Evolutionary conservation across 176 grass and related monocot genomes (phyloP), one percentile per base, ranked within the genome.

Genomic region (Aegilops bicornis): DNA sequence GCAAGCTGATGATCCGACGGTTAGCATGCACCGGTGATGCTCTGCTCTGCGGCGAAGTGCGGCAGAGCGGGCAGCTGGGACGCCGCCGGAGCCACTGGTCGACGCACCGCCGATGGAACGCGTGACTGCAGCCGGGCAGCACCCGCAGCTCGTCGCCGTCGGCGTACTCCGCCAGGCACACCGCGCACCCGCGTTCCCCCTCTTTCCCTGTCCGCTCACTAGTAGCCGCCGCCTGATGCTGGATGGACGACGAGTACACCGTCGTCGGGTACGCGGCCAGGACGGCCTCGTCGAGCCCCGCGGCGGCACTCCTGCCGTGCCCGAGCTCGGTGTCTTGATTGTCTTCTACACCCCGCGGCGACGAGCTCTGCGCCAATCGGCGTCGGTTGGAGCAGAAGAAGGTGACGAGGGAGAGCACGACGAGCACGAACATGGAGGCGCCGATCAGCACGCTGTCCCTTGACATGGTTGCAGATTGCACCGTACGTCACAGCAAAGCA

Each of bases 221-320:
- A 14, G 73, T 7, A 15, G 73, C 68, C 9, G 19, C 19, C 33
- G 15, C 14, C 6, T 65, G 63, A 64, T 7, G 14, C 33, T 9
- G 17, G 33, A 4, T 76, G 60, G 31, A 3, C 15, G 25, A 35
- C 2, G 70, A 48, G 84, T 87, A 94, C 35, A 85, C 36, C 60
- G 68, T 7, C 52, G 79, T 88, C 25, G 87, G 90, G 60, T 14
- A 88, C n/a, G 40, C 35, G 5, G 52, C 73, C 19, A 86, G 82
- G 17, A 65, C 76, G 16, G 78, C 82, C 23, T 88, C 89, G 31
- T 89, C 87, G 48, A 89, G 1, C 39, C 84, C 74, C 0, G 13
- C 22, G 2, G 22, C 70, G 42, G 24, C 42, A 7, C 32, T 20
- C 8, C 69, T 29, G 4, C 86, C 69, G 6, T 10, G 64, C 73